These are phyloP conservation scores for Aspergillus versicolor DNA, from an alignment of 2,329 filamentous ascomycete species.

Conservation along the genomic window DNA sequence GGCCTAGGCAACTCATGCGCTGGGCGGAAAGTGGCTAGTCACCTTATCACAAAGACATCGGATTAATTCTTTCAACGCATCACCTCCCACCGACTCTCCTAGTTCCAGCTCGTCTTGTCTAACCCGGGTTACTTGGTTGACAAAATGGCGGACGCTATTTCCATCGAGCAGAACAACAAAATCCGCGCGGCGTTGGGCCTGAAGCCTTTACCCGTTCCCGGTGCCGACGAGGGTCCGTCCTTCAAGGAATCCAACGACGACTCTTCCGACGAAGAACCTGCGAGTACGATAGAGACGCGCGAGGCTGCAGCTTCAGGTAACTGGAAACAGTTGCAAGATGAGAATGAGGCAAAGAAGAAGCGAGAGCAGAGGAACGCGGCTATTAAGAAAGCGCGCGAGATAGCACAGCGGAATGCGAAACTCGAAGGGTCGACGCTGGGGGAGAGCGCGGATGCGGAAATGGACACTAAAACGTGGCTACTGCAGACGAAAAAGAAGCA, in stretches of 20 bases:
- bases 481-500: constrained; percentile 88
- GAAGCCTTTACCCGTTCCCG: constrained; percentile 83
- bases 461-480: constrained; percentile 84
- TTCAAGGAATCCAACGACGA: constrained; percentile 57
- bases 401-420: constrained; percentile 70
- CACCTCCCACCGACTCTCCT: not conserved
- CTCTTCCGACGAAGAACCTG: constrained; percentile 63
- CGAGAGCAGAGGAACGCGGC: constrained; percentile 79
- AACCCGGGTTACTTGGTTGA: constrained; percentile 4
- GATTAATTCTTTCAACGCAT: not conserved
- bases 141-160: constrained; percentile 57
- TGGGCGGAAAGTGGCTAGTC: not conserved
- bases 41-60: not conserved
- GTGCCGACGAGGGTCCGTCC: constrained; percentile 54
- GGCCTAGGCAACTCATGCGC: not conserved
- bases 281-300: constrained; percentile 77
- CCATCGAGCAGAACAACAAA: constrained; percentile 91
- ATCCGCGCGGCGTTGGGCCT: constrained; percentile 86
- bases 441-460: constrained; percentile 65
- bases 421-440: constrained; percentile 82
- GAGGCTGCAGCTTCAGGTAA: constrained; percentile 45
- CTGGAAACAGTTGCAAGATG: constrained; percentile 63
- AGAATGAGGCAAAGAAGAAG: constrained; percentile 68
- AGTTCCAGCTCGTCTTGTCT: not conserved
- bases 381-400: constrained; percentile 83